These are phyloP conservation scores for Orychophragmus violaceus DNA, from an alignment of 345 rosid genomes.

Conservation along the genomic window DNA sequence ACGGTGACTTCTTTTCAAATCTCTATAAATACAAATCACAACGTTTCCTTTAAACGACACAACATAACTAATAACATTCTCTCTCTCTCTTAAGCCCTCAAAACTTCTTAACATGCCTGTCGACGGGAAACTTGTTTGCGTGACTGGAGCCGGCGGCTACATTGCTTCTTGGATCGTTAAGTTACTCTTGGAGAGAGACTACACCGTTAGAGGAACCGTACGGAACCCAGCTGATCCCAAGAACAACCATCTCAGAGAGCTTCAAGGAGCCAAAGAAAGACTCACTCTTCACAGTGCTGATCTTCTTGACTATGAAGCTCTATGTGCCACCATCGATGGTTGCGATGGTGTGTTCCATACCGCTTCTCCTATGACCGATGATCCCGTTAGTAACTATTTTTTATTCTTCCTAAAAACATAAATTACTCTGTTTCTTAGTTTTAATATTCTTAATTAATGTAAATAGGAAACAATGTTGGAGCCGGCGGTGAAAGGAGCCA, in stretches of 20 bases:
- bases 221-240: conserved; percentile 91
- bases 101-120: conserved; percentile 37
- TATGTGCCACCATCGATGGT: conserved; percentile 59
- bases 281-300: conserved; percentile 66
- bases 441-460: background rate
- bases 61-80: background rate
- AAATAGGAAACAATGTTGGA: conserved; percentile 92
- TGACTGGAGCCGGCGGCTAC: conserved; percentile 98
- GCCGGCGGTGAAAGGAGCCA: conserved; percentile 86
- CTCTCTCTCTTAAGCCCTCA: background rate
- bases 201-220: conserved; percentile 76
- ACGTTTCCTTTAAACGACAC: conserved; percentile 12
- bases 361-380: conserved; percentile 95
- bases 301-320: conserved; percentile 66
- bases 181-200: conserved; percentile 71
- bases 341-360: conserved; percentile 97
- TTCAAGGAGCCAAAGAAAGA: conserved; percentile 88
- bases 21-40: conserved; percentile 26
- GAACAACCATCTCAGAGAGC: conserved; percentile 75
- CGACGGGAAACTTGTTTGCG: conserved; percentile 65
- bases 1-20: conserved; percentile 2
- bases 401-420: background rate
- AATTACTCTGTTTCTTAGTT: background rate
- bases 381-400: conserved; percentile 56
- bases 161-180: conserved; percentile 98